A percentile compares a stretch with the other conserved stretches of the same genome.
These are phyloP conservation scores for Singerocomus inundabilis DNA, from an alignment of 1,284 basidiomycete species.

Conservation along the genomic window DNA sequence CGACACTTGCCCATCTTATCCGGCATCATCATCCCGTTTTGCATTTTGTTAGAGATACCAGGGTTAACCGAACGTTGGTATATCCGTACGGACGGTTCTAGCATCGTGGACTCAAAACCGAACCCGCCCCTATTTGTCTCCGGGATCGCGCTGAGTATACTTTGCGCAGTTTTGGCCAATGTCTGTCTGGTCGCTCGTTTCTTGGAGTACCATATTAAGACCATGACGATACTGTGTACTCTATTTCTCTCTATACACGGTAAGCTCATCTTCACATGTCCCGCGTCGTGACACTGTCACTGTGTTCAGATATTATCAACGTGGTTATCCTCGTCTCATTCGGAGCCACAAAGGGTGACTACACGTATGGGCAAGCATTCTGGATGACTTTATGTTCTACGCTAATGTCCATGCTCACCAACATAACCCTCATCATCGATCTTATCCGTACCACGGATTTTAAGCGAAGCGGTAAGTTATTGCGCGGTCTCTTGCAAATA, in stretches of 20 bases:
- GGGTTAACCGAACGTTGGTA: slow-evolving; percentile 73
- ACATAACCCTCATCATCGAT: slow-evolving; percentile 68
- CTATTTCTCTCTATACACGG: slow-evolving; percentile 66
- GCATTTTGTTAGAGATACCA: slow-evolving; percentile 79
- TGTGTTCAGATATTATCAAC: slow-evolving; percentile 63
- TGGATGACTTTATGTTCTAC: slow-evolving; percentile 84
- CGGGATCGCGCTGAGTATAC: slow-evolving; percentile 68
- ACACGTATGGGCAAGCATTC: slow-evolving; percentile 71
- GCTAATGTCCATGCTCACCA: slow-evolving; percentile 63
- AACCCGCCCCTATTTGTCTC: slow-evolving; percentile 62
- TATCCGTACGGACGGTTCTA: slow-evolving; percentile 49
- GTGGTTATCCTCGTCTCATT: slow-evolving; percentile 62
- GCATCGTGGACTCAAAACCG: slow-evolving; percentile 46
- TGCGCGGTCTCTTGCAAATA: not conserved
- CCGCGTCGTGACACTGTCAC: not conserved
- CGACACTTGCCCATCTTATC: slow-evolving; percentile 65
- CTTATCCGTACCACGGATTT: slow-evolving; percentile 63
- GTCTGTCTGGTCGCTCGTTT: slow-evolving; percentile 68
- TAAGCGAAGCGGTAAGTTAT: slow-evolving; percentile 53
- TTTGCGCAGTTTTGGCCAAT: slow-evolving; percentile 70
- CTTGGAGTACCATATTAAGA: slow-evolving; percentile 61
- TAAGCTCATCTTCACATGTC: slow-evolving; percentile 30
- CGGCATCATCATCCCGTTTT: slow-evolving; percentile 72
- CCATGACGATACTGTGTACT: slow-evolving; percentile 64
- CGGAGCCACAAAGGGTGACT: slow-evolving; percentile 65